phyloP scores from a whole-genome alignment of 164 flowering plant genomes.

The Warburgia ugandensis region DNA sequence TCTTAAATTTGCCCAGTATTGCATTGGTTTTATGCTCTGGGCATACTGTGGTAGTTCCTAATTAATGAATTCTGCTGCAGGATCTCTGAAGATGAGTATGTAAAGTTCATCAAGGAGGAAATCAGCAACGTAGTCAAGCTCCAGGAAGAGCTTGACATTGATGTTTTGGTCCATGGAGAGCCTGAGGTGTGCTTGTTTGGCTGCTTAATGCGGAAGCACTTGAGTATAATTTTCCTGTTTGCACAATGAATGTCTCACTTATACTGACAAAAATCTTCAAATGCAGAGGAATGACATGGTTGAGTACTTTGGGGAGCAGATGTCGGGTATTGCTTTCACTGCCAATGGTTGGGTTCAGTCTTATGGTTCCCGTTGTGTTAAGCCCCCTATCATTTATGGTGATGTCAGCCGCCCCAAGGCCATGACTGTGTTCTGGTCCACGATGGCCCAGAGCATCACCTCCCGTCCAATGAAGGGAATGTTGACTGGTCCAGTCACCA shows the following conservation, averaged over 20 bases:
- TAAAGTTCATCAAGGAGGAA: slow-evolving; percentile 11
- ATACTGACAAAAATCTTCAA: not conserved
- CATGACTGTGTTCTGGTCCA: slow-evolving; percentile 78
- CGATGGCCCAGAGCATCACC: slow-evolving; percentile 64
- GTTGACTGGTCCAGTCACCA: slow-evolving; percentile 81
- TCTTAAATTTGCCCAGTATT: too few relatives aligned
- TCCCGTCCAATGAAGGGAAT: slow-evolving; percentile 73
- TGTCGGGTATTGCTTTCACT: slow-evolving; percentile 63
- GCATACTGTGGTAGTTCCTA: not conserved
- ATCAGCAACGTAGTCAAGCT: slow-evolving; percentile 24
- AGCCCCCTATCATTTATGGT: slow-evolving; percentile 76
- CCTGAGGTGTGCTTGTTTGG: slow-evolving; percentile 43
- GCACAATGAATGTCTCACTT: not conserved
- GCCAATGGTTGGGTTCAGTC: slow-evolving; percentile 79
- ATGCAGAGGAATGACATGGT: slow-evolving; percentile 68
- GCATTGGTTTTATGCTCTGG: not conserved
- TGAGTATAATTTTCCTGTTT: not conserved
- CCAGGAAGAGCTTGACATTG: slow-evolving; percentile 72
- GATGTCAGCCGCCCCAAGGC: slow-evolving; percentile 75
- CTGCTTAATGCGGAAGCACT: not conserved
- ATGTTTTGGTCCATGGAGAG: slow-evolving; percentile 74
- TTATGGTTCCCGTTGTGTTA: slow-evolving; percentile 75
- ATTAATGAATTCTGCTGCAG: not conserved
- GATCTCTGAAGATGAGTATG: slow-evolving; percentile 10
- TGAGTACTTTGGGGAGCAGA: slow-evolving; percentile 69